A percentile compares a stretch with the other conserved stretches of the same genome.
Conservation (phyloP, 192 early-diverging fungal genomes). For the Entomortierella beljakovae region DNA sequence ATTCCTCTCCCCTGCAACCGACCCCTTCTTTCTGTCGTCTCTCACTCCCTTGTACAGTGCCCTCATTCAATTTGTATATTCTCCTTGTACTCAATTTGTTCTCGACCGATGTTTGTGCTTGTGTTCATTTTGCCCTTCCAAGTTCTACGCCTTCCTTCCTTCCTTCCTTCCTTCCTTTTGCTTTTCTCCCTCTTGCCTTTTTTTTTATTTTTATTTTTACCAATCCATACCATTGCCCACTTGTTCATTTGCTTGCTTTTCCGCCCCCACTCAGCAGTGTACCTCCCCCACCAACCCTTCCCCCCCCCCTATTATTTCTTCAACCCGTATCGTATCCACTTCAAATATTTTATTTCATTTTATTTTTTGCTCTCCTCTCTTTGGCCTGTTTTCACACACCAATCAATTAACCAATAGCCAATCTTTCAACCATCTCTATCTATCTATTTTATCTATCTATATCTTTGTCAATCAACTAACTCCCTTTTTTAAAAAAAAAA, state of each 20-base stretch:
- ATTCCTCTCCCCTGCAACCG: background rate
- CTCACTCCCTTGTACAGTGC: background rate
- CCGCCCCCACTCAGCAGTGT: too few relatives aligned
- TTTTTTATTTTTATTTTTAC: background rate
- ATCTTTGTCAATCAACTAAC: background rate
- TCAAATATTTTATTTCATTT: too few relatives aligned
- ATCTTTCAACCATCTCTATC: slow-evolving; percentile 2
- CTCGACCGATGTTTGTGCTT: background rate
- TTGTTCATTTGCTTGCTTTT: too few relatives aligned
- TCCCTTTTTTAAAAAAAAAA: too few relatives aligned
- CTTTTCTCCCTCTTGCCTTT: background rate
- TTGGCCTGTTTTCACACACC: slow-evolving; percentile 4
- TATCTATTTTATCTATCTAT: background rate
- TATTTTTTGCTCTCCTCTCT: background rate
- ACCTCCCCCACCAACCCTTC: too few relatives aligned
- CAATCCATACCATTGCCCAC: background rate
- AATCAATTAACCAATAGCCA: slow-evolving; percentile 3
- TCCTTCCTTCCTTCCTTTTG: slow-evolving; percentile 1
- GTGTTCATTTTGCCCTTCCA: background rate
- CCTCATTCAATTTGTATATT: background rate
- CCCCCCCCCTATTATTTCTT: background rate
- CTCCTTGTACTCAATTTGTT: background rate
- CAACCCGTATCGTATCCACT: background rate
- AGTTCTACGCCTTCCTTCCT: background rate
- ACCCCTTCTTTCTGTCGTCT: background rate